Conservation (phyloP, 192 early-diverging fungal genomes). For the Helicostylum pulchrum region DNA sequence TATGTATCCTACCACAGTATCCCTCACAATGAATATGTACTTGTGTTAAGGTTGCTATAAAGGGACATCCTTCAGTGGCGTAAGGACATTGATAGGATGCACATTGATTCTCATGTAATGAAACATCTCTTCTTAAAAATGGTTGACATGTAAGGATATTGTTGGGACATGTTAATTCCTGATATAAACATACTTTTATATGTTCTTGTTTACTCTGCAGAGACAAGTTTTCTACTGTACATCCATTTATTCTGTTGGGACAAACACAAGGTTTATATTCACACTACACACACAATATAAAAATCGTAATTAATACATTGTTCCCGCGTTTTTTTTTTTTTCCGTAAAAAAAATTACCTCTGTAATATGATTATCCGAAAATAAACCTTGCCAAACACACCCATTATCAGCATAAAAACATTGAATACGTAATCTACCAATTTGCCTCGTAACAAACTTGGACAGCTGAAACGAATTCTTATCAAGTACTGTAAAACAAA, state of each 20-base stretch:
- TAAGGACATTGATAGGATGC: slow-evolving; percentile 31
- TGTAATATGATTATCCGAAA: slow-evolving; percentile 19
- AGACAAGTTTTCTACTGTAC: slow-evolving; percentile 14
- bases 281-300: slow-evolving; percentile 18
- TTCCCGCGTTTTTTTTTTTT: not conserved
- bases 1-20: slow-evolving; percentile 35
- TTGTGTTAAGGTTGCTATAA: slow-evolving; percentile 27
- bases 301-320: not conserved
- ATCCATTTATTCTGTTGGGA: slow-evolving; percentile 30
- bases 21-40: slow-evolving; percentile 16
- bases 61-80: slow-evolving; percentile 28
- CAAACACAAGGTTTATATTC: slow-evolving; percentile 21
- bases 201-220: slow-evolving; percentile 11
- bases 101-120: slow-evolving; percentile 27
- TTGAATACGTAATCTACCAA: slow-evolving; percentile 23
- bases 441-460: slow-evolving; percentile 35
- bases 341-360: not conserved
- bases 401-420: slow-evolving; percentile 22
- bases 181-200: slow-evolving; percentile 16
- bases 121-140: slow-evolving; percentile 25
- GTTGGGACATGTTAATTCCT: slow-evolving; percentile 28
- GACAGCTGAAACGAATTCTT: slow-evolving; percentile 22
- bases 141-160: slow-evolving; percentile 17
- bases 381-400: slow-evolving; percentile 29
- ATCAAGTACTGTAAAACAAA: slow-evolving; percentile 17